Evolutionary conservation across 495 filamentous ascomycete species (phyloP).

Genomic region (Lasiosphaeria ovina): DNA sequence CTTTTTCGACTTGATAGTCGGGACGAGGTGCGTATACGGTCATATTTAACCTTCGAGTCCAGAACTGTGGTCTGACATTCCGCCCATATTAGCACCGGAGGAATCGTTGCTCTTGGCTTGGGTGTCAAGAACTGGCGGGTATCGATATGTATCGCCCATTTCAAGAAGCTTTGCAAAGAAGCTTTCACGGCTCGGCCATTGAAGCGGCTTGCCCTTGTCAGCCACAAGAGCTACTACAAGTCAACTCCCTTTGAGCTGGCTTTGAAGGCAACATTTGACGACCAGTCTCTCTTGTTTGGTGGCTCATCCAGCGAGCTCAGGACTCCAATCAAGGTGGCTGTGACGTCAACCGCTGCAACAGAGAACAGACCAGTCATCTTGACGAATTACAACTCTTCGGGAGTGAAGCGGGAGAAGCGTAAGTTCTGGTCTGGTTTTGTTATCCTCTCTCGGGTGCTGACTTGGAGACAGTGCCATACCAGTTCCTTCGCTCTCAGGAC

Average conservation of each 20-base stretch:
- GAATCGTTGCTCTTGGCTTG: slow-evolving; percentile 56
- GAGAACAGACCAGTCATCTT: slow-evolving; percentile 42
- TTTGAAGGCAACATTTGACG: slow-evolving; percentile 31
- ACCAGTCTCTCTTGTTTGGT: slow-evolving; percentile 40
- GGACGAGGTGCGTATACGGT: slow-evolving; percentile 46
- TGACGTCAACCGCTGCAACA: slow-evolving; percentile 43
- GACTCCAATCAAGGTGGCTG: slow-evolving; percentile 40
- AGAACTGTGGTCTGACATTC: neutral
- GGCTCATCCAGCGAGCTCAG: slow-evolving; percentile 22
- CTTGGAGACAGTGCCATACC: slow-evolving; percentile 30
- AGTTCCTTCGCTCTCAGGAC: slow-evolving; percentile 45
- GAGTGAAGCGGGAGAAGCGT: neutral
- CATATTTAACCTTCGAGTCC: neutral
- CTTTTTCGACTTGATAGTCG: slow-evolving; percentile 53
- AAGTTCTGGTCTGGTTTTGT: slow-evolving; percentile 14
- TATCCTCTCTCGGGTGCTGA: neutral
- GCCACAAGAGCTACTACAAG: slow-evolving; percentile 36
- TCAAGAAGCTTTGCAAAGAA: slow-evolving; percentile 39
- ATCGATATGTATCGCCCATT: slow-evolving; percentile 41
- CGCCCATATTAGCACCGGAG: slow-evolving; percentile 44
- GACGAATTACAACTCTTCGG: slow-evolving; percentile 50
- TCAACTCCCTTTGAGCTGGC: slow-evolving; percentile 38
- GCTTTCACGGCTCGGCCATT: slow-evolving; percentile 44
- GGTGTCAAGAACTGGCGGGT: slow-evolving; percentile 49
- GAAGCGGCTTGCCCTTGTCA: slow-evolving; percentile 35